Percentiles rank a stretch among this genome's conserved stretches.
phyloP scores from a whole-genome alignment of 208 protist genomes.

The Trypanosoma avium region DNA sequence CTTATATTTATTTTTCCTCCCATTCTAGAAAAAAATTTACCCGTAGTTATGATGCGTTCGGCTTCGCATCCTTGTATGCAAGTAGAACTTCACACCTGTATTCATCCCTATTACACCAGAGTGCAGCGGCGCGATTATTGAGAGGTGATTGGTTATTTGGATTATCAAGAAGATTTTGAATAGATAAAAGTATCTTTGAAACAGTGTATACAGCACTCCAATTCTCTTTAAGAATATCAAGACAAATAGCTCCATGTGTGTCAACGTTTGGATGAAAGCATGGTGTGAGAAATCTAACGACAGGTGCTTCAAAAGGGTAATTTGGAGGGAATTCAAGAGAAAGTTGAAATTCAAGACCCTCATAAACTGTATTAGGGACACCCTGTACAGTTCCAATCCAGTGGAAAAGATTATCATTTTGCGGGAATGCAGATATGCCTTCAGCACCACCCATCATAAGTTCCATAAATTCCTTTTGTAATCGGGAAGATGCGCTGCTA shows the following conservation, averaged over 20 bases:
- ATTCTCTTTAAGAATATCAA: constrained; percentile 98
- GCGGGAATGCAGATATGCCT: constrained; percentile 94
- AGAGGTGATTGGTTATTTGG: constrained; percentile 96
- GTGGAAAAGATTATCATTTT: constrained; percentile 93
- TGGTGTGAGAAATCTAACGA: constrained; percentile 92
- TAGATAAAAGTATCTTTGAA: constrained; percentile 93
- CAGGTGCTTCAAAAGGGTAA: constrained; percentile 95
- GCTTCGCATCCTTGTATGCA: constrained; percentile 36
- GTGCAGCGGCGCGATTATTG: constrained; percentile 91
- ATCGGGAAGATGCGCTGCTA: constrained; percentile 60
- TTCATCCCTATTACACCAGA: constrained; percentile 86
- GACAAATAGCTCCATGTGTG: constrained; percentile 92
- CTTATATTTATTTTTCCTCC: neutral
- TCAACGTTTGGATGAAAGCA: constrained; percentile 97
- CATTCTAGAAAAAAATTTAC: neutral
- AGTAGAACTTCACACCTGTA: constrained; percentile 62
- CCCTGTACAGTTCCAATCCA: constrained; percentile 92
- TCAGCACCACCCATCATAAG: constrained; percentile 87
- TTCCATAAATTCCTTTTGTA: constrained; percentile 94
- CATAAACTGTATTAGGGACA: constrained; percentile 86
- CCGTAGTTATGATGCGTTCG: neutral
- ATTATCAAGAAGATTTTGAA: constrained; percentile 94
- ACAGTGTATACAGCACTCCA: constrained; percentile 97
- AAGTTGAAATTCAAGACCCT: constrained; percentile 91
- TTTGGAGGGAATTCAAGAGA: constrained; percentile 89